Percentiles rank a stretch among this genome's conserved stretches.
These are phyloP conservation scores for Madurella fahalii DNA, from an alignment of 2,329 filamentous ascomycete genomes.

Conservation along the genomic window DNA sequence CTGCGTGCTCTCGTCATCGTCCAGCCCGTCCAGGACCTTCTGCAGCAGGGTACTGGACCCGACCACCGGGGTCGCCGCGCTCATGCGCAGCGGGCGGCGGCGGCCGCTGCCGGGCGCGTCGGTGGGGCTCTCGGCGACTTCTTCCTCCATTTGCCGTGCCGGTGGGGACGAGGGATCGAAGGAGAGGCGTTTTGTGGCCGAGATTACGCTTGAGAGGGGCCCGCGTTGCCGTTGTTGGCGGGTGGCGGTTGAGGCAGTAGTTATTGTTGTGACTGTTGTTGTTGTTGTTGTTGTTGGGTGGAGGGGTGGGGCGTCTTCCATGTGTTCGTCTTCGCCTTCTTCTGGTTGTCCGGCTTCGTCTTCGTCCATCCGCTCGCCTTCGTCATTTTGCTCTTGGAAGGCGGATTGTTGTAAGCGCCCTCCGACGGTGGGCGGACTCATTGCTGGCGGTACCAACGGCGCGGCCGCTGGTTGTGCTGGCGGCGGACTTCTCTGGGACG, in stretches of 20 bases:
- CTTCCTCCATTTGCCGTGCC: slow-evolving; percentile 30
- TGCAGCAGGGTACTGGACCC: slow-evolving; percentile 42
- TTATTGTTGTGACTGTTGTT: not conserved
- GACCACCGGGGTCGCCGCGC: slow-evolving; percentile 29
- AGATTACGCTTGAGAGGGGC: slow-evolving; percentile 19
- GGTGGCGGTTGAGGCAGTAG: not conserved
- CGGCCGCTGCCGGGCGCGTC: slow-evolving; percentile 54
- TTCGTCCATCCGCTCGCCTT: not conserved
- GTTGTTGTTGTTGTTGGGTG: not conserved
- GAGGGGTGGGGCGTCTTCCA: slow-evolving; percentile 17
- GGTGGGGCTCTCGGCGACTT: slow-evolving; percentile 51
- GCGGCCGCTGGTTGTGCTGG: slow-evolving; percentile 1
- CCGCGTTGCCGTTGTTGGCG: slow-evolving; percentile 6
- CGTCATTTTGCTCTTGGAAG: not conserved
- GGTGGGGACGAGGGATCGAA: slow-evolving; percentile 12
- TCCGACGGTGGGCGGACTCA: too few relatives aligned
- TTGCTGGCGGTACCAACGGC: too few relatives aligned
- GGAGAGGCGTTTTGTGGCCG: slow-evolving; percentile 19
- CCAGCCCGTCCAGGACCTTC: slow-evolving; percentile 33
- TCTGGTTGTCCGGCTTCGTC: not conserved
- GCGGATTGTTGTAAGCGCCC: not conserved
- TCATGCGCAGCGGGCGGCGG: slow-evolving; percentile 39
- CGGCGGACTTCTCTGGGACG: not conserved
- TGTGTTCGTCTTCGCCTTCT: slow-evolving; percentile 1
- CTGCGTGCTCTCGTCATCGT: slow-evolving; percentile 24